Evolutionary conservation across 225 moss, liverwort and hornwort species (phyloP), one percentile per base, ranked within the genome.

Genomic region (Sphagnum tenellum): DNA sequence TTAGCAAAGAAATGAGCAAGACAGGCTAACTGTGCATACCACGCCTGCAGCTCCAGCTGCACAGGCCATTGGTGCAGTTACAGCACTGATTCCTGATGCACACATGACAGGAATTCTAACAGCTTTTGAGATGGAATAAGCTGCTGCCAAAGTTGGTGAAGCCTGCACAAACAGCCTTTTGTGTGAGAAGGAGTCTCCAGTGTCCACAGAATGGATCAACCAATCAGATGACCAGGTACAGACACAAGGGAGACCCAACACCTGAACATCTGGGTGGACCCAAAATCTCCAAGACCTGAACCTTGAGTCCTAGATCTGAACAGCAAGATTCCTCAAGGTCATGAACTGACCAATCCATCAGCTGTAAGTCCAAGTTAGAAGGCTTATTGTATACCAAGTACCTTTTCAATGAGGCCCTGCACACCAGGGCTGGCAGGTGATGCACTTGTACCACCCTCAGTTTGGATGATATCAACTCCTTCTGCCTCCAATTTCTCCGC

Each of bases 371-470:
- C 29, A 29, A 29, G 29, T 29, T 29, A 29, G 29, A 29, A 29
- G 29, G 29, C 29, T 8, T 5, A 9, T 55, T 45, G 5, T 9
- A 48, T 3, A 55, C 3, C 13, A n/a, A 8, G 45, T 70, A 82
- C 90, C 89, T 94, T 94, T 75, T 94, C 89, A 72, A 94, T 86
- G 9, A 94, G 77, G 56, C 91, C 94, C 73, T 88, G 91, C 66
- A 94, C 81, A 69, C 91, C 91, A 5, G 94, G 75, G 70, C 77
- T 83, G 46, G 63, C 53, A 52, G 91, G 91, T 8, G 71, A 58
- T 47, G 94, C 82, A 68, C 89, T 89, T 29, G 85, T 91, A 47
- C 94, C 94, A 52, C 94, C 94, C 75, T 94, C 94, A 5, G 94
- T 94, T 75, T 94, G 94, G 49, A 94, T 94, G 62, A 94, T 87